Evolutionary conservation across 441 rosid genomes (phyloP), one percentile per base, ranked within the genome.

Genomic region (Populus hybrid): DNA sequence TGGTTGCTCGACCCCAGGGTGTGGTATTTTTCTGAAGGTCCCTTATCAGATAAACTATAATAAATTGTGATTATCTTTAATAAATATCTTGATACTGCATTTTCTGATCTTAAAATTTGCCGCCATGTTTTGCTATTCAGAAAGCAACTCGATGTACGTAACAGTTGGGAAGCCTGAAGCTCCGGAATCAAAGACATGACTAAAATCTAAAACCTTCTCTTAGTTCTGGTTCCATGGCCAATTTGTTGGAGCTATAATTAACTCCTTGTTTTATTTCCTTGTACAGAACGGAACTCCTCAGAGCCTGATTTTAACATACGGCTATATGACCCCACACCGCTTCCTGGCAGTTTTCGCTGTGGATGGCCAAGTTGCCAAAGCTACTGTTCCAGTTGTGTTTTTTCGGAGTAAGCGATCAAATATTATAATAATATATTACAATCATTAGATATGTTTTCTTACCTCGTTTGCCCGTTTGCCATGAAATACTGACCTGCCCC

Each of bases 321-420:
- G 28, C 16, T 42, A 14, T 16, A 61, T 23, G 61, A 46, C 57
- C 57, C 70, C 69, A 57, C 63, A 68, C 73, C 42, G 66, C 64
- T 76, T 78, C 38, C 34, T 9, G 69, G 38, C 61, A 11, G 67
- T 65, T 70, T 61, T 59, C 69, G 35, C 73, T 75, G 63, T 53
- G 68, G 78, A 69, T 72, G 74, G 63, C 77, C 38, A 75, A 71
- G 66, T 11, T 80, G 73, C 34, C 71, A 61, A 9, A 23, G 63
- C 57, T 57, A 9, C 66, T 9, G 38, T 42, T 64, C 61, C 71
- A 21, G 64, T 7, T n/a, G 9, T 69, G 46, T 71, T 36, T 42
- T 61, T 46, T 69, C 70, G 59, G 77, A 67, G 75, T 67, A 76
- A 74, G 66, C 75, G 74, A 68, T 63, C 68, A 74, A 38, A 65